Percentiles rank a stretch among this genome's conserved stretches.
Conservation (phyloP, 305 asterid species). For the Solanum aculeatissimum region DNA sequence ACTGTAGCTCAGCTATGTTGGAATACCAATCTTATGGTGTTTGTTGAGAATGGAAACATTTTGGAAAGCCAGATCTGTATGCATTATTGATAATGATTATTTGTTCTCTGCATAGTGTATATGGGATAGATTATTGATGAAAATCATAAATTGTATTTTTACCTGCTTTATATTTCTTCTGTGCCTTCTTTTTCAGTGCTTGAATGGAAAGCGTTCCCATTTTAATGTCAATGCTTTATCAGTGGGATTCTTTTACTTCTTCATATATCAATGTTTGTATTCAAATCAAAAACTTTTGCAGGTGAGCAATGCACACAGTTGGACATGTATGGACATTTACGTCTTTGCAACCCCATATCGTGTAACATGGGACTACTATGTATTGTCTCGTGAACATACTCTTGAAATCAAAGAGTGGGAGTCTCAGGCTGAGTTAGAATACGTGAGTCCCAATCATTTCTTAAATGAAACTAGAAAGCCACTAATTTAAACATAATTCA, state of each 20-base stretch:
- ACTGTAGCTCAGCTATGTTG: neutral
- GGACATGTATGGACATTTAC: slow-evolving; percentile 92
- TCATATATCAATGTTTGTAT: neutral
- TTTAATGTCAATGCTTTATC: neutral
- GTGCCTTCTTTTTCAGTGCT: neutral
- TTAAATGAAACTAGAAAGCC: neutral
- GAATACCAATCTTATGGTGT: neutral
- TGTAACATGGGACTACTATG: slow-evolving; percentile 90
- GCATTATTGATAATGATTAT: neutral
- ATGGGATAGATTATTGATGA: neutral
- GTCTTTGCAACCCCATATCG: slow-evolving; percentile 93
- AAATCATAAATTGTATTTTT: neutral
- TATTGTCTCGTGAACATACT: slow-evolving; percentile 72
- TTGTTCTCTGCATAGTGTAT: neutral
- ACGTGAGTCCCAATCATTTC: slow-evolving; percentile 17
- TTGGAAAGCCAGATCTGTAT: neutral
- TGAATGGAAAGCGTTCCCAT: neutral
- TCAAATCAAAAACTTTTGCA: slow-evolving; percentile 7
- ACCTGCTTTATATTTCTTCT: neutral
- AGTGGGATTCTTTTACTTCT: neutral
- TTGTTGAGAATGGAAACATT: neutral
- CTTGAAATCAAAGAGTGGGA: slow-evolving; percentile 85
- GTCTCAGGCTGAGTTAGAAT: slow-evolving; percentile 59
- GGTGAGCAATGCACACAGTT: slow-evolving; percentile 75
- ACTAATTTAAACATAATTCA: neutral